Evolutionary conservation across 345 rosid genomes (phyloP), one percentile per base, ranked within the genome.

Genomic region (Mangifera indica): DNA sequence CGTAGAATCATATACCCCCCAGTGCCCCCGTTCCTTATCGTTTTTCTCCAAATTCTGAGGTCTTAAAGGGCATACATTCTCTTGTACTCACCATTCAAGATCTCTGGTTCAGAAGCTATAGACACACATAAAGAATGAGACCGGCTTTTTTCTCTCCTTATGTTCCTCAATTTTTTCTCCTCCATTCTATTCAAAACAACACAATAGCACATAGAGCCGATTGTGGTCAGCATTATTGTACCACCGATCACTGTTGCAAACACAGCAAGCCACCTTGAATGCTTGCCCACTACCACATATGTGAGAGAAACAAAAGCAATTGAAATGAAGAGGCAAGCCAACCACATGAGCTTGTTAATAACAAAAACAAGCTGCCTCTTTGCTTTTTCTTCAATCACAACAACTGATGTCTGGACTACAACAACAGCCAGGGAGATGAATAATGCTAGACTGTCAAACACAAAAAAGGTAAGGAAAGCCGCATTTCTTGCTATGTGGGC

Each of bases 341-440:
- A 75, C 99, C 98, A 96, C 99, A 96, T 91, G 71, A 96, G 95
- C 80, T 96, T 96, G 87, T 96, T 96, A 64, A 96, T 96, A 75
- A 96, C 93, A 71, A 96, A 96, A 66, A 93, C 97, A 12, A 96
- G 94, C 84, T 88, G 96, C 89, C 84, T 87, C 91, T 89, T 96
- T 15, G 97, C 99, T 85, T 85, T 96, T 67, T 88, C 91, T 79
- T 96, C 99, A 63, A 96, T 93, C 81, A 93, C 99, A 25, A 96
- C 98, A 66, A 96, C 93, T 4, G 99, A 91, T 12, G 98, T 96
- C 86, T 96, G 99, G 74, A 93, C 99, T 49, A 96, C 97, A 13
- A 96, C 99, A 18, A 96, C 99, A 22, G 99, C 99, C 69, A 96
- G 80, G n/a, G 99, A 96, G 84, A 96, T 96, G 82, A 96, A 96